These are phyloP conservation scores for Fusarium solani-melongenae DNA, from an alignment of 2,329 filamentous ascomycete species.

Conservation along the genomic window DNA sequence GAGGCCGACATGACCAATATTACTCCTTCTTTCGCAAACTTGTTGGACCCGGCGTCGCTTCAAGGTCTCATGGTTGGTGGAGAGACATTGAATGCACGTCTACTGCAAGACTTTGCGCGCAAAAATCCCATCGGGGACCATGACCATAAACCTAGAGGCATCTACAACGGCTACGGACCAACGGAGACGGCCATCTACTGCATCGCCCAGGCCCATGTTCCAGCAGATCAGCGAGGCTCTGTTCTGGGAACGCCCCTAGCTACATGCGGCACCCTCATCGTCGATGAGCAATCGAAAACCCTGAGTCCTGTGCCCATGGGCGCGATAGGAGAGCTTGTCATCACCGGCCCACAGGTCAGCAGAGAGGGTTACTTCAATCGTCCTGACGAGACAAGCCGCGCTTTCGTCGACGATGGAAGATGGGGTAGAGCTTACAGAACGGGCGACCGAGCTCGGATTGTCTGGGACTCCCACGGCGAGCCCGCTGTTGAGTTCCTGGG, in stretches of 20 bases:
- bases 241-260: slow-evolving; percentile 3
- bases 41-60: background rate
- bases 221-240: slow-evolving; percentile 2
- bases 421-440: slow-evolving; percentile 15
- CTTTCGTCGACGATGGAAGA: background rate
- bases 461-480: background rate
- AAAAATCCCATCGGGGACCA: background rate
- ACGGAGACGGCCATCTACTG: slow-evolving; percentile 19
- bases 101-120: slow-evolving; percentile 7
- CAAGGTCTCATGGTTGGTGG: slow-evolving; percentile 23
- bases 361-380: slow-evolving; percentile 19
- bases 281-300: fast-evolving
- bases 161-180: slow-evolving; percentile 24
- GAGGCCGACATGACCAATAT: slow-evolving; percentile 24
- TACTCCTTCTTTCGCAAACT: slow-evolving; percentile 17
- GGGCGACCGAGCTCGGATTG: slow-evolving; percentile 12
- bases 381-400: background rate
- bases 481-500: slow-evolving; percentile 13
- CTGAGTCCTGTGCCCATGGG: slow-evolving; percentile 11
- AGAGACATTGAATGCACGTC: slow-evolving; percentile 16
- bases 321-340: slow-evolving; percentile 9
- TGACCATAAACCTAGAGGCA: background rate
- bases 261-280: background rate
- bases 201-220: slow-evolving; percentile 15
- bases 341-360: slow-evolving; percentile 18